A percentile compares a stretch with the other conserved stretches of the same genome.
These are phyloP conservation scores for Trypanosoma scelopori DNA, from an alignment of 208 protist species.

Conservation along the genomic window DNA sequence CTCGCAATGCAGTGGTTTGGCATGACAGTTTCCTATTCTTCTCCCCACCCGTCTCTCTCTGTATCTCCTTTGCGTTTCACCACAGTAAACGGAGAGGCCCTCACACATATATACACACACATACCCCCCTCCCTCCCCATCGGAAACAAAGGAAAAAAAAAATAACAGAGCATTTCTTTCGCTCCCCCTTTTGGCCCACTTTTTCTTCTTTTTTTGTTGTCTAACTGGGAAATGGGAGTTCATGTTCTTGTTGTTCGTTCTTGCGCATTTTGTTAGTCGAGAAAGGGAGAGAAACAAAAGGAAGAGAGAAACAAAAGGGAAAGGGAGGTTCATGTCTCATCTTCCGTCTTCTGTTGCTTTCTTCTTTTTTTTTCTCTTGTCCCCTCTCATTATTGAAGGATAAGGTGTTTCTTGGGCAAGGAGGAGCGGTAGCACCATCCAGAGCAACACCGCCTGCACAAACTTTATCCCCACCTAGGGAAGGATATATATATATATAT, in stretches of 20 bases:
- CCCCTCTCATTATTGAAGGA: background rate
- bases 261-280: slow-evolving; percentile 3
- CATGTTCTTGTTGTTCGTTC: slow-evolving; percentile 7
- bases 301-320: background rate
- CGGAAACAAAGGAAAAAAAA: too few relatives aligned
- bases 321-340: too few relatives aligned
- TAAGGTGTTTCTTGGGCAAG: background rate
- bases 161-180: background rate
- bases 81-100: too few relatives aligned
- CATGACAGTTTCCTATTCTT: too few relatives aligned
- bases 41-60: too few relatives aligned
- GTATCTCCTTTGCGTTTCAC: too few relatives aligned
- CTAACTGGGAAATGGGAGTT: too few relatives aligned
- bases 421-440: too few relatives aligned
- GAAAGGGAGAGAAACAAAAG: slow-evolving; percentile 1
- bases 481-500: slow-evolving; percentile 8
- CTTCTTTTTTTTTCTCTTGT: slow-evolving; percentile 8
- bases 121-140: too few relatives aligned
- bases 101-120: too few relatives aligned
- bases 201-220: slow-evolving; percentile 1
- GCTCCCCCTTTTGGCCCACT: background rate
- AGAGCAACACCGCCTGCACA: too few relatives aligned
- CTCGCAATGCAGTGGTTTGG: slow-evolving; percentile 3
- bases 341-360: background rate
- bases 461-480: background rate